Conservation (phyloP, 345 rosid species). For the Boechera stricta region DNA sequence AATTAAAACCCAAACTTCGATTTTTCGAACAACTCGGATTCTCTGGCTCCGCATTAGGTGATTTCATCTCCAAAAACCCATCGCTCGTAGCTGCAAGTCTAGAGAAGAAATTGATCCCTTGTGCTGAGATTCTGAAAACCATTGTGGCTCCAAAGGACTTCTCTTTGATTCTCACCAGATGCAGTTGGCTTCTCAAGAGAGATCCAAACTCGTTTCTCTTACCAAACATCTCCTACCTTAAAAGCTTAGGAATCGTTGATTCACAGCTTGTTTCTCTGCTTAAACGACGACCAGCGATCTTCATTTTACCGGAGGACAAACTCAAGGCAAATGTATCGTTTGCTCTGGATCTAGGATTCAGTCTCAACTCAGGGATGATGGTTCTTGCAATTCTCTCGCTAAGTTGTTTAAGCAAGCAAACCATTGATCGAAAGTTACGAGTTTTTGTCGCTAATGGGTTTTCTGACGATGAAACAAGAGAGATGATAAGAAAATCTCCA, state of each 20-base stretch:
- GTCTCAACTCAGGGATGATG: not conserved
- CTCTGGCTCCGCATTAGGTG: constrained; percentile 38
- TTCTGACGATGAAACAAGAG: constrained; percentile 29
- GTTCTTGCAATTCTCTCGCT: constrained; percentile 24
- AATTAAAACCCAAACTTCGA: constrained; percentile 47
- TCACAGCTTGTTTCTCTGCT: not conserved
- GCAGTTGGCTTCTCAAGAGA: constrained; percentile 33
- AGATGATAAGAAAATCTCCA: constrained; percentile 48
- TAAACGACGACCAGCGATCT: not conserved
- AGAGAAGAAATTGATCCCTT: constrained; percentile 21
- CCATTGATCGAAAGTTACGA: constrained; percentile 43
- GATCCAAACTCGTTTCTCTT: constrained; percentile 33
- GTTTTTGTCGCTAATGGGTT: constrained; percentile 45
- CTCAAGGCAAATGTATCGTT: not conserved
- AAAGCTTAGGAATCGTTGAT: constrained; percentile 4
- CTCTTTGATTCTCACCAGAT: constrained; percentile 33
- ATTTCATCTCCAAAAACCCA: constrained; percentile 39
- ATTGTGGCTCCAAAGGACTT: constrained; percentile 40
- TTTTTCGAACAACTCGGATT: constrained; percentile 47
- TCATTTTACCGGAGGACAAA: not conserved
- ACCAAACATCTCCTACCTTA: constrained; percentile 42
- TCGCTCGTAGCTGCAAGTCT: constrained; percentile 29
- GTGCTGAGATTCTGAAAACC: constrained; percentile 31
- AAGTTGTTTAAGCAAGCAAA: constrained; percentile 44
- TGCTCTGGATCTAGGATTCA: not conserved